Conservation (phyloP, 768 basidiomycete species). For the Tylopilus rubrobrunneus region DNA sequence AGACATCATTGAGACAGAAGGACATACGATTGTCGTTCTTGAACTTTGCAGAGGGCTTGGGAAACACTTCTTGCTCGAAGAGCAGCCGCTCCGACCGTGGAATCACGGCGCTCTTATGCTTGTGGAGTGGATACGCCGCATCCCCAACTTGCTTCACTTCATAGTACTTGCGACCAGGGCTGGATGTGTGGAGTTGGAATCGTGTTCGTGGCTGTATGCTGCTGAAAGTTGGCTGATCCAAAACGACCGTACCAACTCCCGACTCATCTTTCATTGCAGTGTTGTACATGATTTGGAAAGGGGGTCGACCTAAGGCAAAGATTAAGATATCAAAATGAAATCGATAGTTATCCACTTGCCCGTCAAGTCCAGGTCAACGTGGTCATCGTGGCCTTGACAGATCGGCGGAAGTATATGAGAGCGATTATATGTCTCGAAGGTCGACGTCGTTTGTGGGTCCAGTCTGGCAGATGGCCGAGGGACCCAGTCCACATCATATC, state of each 20-base stretch:
- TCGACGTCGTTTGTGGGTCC: conserved; percentile 51
- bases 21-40: conserved; percentile 59
- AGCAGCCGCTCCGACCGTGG: conserved; percentile 65
- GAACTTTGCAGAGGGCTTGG: conserved; percentile 80
- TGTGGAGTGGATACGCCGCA: conserved; percentile 73
- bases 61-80: conserved; percentile 83
- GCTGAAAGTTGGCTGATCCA: conserved; percentile 78
- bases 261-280: conserved; percentile 65
- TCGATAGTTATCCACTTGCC: conserved; percentile 41
- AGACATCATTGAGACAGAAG: conserved; percentile 71
- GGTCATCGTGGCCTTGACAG: conserved; percentile 77
- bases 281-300: conserved; percentile 91
- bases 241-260: conserved; percentile 65
- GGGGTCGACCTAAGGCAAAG: conserved; percentile 63
- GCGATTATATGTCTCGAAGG: conserved; percentile 60
- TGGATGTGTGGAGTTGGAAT: conserved; percentile 76
- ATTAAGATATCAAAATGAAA: not conserved
- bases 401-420: conserved; percentile 73
- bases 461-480: conserved; percentile 73
- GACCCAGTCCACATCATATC: conserved; percentile 75
- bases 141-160: conserved; percentile 90
- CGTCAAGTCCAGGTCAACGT: conserved; percentile 79
- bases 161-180: conserved; percentile 80
- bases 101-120: conserved; percentile 58
- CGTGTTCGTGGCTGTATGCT: conserved; percentile 78